Base-by-base conservation (phyloP, 1,139 yeast genomes). In the Hyphopichia pseudoburtonii region DNA sequence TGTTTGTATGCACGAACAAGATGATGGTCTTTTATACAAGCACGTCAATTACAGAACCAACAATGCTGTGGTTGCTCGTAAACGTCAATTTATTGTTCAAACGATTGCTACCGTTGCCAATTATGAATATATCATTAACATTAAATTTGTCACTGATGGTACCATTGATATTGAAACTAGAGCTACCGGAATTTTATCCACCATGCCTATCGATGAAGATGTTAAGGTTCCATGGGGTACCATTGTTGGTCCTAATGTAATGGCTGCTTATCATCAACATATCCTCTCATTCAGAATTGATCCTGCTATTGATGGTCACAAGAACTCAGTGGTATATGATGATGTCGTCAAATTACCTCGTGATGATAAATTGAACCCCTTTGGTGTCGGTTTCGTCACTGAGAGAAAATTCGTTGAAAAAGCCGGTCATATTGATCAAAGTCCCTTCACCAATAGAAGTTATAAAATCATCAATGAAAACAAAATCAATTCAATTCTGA, bases 211-310 rank as follows among this genome's bases (percentile, higher is more conserved):
- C 53, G 95, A 87, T 48, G 82, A 76, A 48, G 82, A 80, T 56
- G 80, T 78, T 54, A 76, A 70, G 42, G 86, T 85, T 48, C 85
- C 86, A 48, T 86, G 87, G 83, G 94, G 95, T 55, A 86, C 92
- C 24, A 74, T 80, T 50, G 87, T 87, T 43, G 90, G 89, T 19
- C 95, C 95, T 46, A 82, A 86, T 55, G 92, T 83, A 41, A 75
- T 86, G 76, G 96, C 96, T 37, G 84, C 95, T 26, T 83, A 83
- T 65, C 96, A 87, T 63, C 96, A 87, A 72, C 96, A 87, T 65
- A 73, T 87, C 52, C 74, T 87, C 57, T 80, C 87, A 11, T 81
- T 86, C 65, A 82, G 95, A 71, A 80, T 87, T 52, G 95, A 87
- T 63, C 90, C 95, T 30, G 89, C 95, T 39, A 60, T 87, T 37